phyloP scores from a whole-genome alignment of 2,329 filamentous ascomycete genomes.

The Alternaria infectoria region DNA sequence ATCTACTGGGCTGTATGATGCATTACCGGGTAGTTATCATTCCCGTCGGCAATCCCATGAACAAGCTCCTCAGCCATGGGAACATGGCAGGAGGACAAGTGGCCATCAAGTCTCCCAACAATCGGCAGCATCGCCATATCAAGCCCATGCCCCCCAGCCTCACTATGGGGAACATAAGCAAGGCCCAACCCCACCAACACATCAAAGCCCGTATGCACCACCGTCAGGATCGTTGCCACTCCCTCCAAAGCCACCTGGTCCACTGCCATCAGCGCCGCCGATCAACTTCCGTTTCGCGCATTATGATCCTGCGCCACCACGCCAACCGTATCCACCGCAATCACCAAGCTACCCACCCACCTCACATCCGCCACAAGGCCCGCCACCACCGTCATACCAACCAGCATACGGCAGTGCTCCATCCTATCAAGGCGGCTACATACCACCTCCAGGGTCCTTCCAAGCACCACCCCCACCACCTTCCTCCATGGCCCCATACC shows the following conservation, averaged over 20 bases:
- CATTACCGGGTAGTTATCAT: conserved; percentile 27
- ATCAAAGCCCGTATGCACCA: conserved; percentile 43
- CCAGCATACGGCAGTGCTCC: conserved; percentile 26
- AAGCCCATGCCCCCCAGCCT: conserved; percentile 30
- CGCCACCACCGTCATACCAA: conserved; percentile 57
- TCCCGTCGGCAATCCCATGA: conserved; percentile 36
- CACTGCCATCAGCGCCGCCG: conserved; percentile 30
- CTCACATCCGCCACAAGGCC: conserved; percentile 24
- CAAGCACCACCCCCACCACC: conserved; percentile 41
- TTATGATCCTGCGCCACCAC: conserved; percentile 42
- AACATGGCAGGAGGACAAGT: conserved; percentile 37
- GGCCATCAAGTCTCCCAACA: conserved; percentile 35
- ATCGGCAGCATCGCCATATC: conserved; percentile 30
- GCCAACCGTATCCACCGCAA: conserved; percentile 29
- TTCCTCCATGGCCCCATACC: conserved; percentile 30
- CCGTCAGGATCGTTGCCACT: conserved; percentile 27
- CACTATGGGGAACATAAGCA: conserved; percentile 31
- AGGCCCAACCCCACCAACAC: conserved; percentile 26
- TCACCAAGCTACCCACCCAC: conserved; percentile 28
- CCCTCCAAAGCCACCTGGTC: conserved; percentile 40
- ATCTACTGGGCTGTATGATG: conserved; percentile 29
- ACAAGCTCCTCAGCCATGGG: conserved; percentile 31
- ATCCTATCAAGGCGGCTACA: conserved; percentile 37
- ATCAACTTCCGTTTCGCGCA: conserved; percentile 46
- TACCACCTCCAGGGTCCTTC: conserved; percentile 42